Evolutionary conservation across 2,329 filamentous ascomycete genomes (phyloP), one percentile per base, ranked within the genome.

Genomic region (Myriosclerotinia duriaeana): DNA sequence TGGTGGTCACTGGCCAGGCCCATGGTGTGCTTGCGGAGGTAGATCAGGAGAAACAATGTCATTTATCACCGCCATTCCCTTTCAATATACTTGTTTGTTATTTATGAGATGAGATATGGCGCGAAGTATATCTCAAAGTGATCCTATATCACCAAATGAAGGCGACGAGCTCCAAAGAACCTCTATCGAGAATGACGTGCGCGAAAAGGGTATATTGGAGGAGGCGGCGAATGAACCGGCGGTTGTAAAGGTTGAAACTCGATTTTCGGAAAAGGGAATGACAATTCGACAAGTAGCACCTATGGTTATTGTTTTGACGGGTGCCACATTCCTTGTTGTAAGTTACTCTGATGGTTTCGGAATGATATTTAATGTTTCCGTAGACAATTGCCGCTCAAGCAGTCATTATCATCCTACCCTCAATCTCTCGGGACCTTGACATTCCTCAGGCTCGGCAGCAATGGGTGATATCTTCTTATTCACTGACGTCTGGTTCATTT

Each of bases 321-420:
- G 69, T 48, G 71, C 73, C 52, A 70, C 70, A 14, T 74, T 75
- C 61, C 62, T 74, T 12, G 71, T 70, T 64, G 73, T 72, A 64
- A 67, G 67, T 66, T 26, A 36, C n/a, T 15, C 17, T 2, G 5
- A 30, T 36, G 4, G 17, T 20, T 34, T n/a, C 14, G 17, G 14
- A 7, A 40, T 7, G 8, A 42, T 15, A 3, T 6, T 53, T 65
- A 48, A 65, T 52, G 14, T 40, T 3, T 17, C 34, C 7, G 17
- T 36, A 66, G 64, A 66, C 46, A 22, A 66, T 48, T 15, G 44
- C 64, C 14, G 64, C 55, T 22, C 64, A 88, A 73, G 79, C 83
- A 2, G 82, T 85, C 5, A 84, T 89, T 67, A 88, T 89, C 68
- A 84, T 88, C 60, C 78, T 75, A 2, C 72, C 74, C 1, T 36